Conservation (phyloP, 768 basidiomycete species). For the Cystofilobasidium macerans region DNA sequence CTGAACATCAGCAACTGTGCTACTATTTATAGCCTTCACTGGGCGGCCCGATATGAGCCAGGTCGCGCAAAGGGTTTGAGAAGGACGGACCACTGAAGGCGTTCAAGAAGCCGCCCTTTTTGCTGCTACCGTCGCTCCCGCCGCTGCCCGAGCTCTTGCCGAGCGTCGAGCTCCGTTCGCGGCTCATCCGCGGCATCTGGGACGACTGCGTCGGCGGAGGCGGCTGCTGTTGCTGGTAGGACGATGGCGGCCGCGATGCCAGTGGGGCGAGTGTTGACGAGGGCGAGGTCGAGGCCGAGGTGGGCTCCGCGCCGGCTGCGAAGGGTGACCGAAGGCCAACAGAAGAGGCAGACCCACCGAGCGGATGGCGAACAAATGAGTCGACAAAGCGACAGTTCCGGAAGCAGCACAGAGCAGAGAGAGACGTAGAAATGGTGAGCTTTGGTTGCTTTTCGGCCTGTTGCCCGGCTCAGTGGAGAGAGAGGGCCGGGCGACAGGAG, state of each 20-base stretch:
- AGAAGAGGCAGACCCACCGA: background rate
- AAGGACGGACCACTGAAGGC: constrained; percentile 16
- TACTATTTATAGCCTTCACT: background rate
- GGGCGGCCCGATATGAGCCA: too few relatives aligned
- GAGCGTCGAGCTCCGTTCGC: constrained; percentile 8
- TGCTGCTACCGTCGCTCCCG: constrained; percentile 7
- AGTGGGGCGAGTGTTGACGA: background rate
- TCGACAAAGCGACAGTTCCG: background rate
- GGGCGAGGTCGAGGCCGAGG: constrained; percentile 1
- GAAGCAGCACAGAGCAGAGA: too few relatives aligned
- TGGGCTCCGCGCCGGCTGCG: constrained; percentile 21
- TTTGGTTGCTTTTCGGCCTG: too few relatives aligned
- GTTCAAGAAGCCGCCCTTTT: constrained; percentile 22
- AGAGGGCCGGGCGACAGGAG: too few relatives aligned
- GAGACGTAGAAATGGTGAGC: too few relatives aligned
- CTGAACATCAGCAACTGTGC: background rate
- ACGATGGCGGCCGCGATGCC: background rate
- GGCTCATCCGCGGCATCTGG: background rate
- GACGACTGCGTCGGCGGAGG: constrained; percentile 7
- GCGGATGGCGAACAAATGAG: background rate
- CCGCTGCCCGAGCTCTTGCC: constrained; percentile 11
- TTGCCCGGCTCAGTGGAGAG: background rate
- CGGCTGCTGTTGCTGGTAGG: background rate
- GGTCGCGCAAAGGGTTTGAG: background rate
- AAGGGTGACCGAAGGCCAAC: background rate